Evolutionary conservation across 106 monocot species (phyloP).

Genomic region (Dendrobium nobile): DNA sequence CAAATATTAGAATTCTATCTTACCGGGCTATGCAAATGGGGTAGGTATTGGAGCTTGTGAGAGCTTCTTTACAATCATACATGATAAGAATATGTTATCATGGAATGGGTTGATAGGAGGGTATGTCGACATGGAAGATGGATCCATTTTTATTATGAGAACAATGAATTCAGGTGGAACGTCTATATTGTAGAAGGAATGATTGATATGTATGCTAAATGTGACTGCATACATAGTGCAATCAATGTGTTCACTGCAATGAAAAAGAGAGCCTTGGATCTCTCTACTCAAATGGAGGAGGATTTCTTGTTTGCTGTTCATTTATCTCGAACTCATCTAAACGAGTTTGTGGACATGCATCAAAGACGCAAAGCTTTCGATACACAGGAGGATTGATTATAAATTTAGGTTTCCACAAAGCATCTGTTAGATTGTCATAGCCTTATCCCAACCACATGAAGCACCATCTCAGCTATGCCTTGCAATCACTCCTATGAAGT

Average conservation of each 20-base stretch:
- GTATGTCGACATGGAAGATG: slow-evolving; percentile 32
- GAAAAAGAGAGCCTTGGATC: slow-evolving; percentile 3
- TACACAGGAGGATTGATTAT: too few species aligned
- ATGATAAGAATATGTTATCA: slow-evolving; percentile 51
- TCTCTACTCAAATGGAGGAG: too few species aligned
- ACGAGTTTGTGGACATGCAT: too few species aligned
- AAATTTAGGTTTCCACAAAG: too few species aligned
- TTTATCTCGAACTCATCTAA: too few species aligned
- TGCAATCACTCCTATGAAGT: background rate
- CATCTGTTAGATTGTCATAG: background rate
- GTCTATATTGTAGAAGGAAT: slow-evolving; percentile 34
- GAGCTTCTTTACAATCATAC: slow-evolving; percentile 45
- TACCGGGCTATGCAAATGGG: slow-evolving; percentile 32
- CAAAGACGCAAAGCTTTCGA: too few species aligned
- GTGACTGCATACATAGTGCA: slow-evolving; percentile 48
- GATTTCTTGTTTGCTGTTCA: too few species aligned
- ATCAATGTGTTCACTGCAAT: slow-evolving; percentile 26
- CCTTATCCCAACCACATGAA: background rate
- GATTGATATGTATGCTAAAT: slow-evolving; percentile 69
- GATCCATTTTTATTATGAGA: slow-evolving; percentile 40
- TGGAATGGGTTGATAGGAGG: slow-evolving; percentile 57
- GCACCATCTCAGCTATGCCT: background rate
- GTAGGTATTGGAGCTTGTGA: slow-evolving; percentile 28
- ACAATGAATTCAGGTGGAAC: slow-evolving; percentile 18
- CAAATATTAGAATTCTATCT: slow-evolving; percentile 54